A percentile compares a stretch with the other conserved stretches of the same genome.
These are phyloP conservation scores for Purpureocillium lavendulum DNA, from an alignment of 2,329 filamentous ascomycete species.

Conservation along the genomic window DNA sequence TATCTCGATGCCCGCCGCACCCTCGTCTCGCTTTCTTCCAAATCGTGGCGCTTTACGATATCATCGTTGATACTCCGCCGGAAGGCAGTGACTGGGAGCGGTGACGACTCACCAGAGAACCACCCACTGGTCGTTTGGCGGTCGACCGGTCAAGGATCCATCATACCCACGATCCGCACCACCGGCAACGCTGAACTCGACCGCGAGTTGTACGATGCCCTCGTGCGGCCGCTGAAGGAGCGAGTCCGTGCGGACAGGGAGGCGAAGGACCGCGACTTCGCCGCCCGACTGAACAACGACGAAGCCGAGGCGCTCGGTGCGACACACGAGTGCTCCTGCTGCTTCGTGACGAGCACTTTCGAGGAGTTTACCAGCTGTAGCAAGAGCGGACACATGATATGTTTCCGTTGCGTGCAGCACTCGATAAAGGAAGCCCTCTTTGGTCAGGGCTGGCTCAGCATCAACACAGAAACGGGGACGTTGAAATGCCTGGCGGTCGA, in stretches of 20 bases:
- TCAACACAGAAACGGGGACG: slow-evolving; percentile 64
- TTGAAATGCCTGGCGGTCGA: slow-evolving; percentile 77
- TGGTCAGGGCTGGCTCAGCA: slow-evolving; percentile 82
- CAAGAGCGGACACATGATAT: slow-evolving; percentile 62
- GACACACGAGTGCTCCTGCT: slow-evolving; percentile 68
- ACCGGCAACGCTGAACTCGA: slow-evolving; percentile 60
- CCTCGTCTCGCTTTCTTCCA: slow-evolving; percentile 58
- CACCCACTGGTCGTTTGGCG: slow-evolving; percentile 58
- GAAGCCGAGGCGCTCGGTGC: slow-evolving; percentile 50
- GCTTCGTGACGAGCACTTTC: slow-evolving; percentile 62
- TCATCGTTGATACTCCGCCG: slow-evolving; percentile 62
- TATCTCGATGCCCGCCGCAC: slow-evolving; percentile 65
- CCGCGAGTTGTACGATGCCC: slow-evolving; percentile 48
- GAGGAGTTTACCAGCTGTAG: slow-evolving; percentile 70
- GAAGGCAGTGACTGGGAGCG: slow-evolving; percentile 39
- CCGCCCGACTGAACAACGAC: slow-evolving; percentile 44
- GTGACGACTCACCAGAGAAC: slow-evolving; percentile 39
- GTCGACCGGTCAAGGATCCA: slow-evolving; percentile 44
- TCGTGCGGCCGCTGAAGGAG: slow-evolving; percentile 45
- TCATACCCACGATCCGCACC: slow-evolving; percentile 52
- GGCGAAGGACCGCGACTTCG: slow-evolving; percentile 43
- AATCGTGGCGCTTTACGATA: slow-evolving; percentile 71
- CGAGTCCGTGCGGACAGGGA: slow-evolving; percentile 35
- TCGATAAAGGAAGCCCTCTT: slow-evolving; percentile 83
- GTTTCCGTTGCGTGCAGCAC: slow-evolving; percentile 73